Evolutionary conservation across 352 stramenopile genomes (phyloP).

Genomic region (Phytophthora crassamura): DNA sequence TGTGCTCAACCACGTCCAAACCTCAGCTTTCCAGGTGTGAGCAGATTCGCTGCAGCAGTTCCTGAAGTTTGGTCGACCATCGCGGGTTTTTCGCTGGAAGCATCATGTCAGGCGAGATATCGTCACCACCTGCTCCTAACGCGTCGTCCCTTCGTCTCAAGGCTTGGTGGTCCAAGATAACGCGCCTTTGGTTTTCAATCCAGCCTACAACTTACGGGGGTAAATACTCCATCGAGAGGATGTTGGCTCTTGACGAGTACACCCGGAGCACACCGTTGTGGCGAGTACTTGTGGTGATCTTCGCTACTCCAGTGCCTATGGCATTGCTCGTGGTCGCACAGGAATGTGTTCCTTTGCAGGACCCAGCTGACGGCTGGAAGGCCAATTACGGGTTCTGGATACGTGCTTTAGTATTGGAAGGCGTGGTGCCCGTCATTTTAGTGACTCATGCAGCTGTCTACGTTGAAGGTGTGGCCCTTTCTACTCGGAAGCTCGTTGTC

Average conservation of each 20-base stretch:
- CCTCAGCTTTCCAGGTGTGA: no score
- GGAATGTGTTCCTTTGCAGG: no score
- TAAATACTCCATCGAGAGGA: slow-evolving; percentile 12
- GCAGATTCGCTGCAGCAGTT: no score
- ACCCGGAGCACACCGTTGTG: background rate
- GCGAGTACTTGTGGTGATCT: background rate
- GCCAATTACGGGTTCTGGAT: slow-evolving; percentile 12
- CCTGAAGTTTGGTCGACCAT: no score
- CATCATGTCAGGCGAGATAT: background rate
- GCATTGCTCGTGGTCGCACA: background rate
- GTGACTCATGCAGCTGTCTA: background rate
- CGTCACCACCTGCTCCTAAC: no score
- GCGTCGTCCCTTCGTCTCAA: no score
- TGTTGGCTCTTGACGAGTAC: slow-evolving; percentile 10
- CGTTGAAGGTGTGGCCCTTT: background rate
- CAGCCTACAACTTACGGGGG: background rate
- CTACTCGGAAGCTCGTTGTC: background rate
- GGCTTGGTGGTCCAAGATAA: background rate
- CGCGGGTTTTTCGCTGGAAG: background rate
- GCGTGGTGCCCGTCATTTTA: background rate
- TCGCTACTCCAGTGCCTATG: background rate
- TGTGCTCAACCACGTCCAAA: no score
- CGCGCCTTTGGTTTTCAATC: background rate
- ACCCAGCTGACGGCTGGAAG: background rate
- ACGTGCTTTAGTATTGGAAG: background rate